Conservation (phyloP, 345 rosid genomes). For the thale cress (Arabidopsis thaliana) region DNA sequence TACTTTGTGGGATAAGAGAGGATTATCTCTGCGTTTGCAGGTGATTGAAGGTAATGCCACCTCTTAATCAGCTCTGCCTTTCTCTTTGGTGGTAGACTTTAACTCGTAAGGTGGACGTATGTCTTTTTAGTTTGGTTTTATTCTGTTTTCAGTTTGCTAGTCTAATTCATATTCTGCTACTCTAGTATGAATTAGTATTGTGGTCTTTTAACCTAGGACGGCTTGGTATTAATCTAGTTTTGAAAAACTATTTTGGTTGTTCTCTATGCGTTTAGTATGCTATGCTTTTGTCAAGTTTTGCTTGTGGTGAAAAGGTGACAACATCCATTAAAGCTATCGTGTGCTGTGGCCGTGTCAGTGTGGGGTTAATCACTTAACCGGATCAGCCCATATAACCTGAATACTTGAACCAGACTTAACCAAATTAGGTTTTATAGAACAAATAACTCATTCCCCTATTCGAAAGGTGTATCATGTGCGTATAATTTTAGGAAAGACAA, state of each 20-base stretch:
- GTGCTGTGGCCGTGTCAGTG: not conserved
- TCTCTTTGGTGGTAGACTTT: slow-evolving; percentile 21
- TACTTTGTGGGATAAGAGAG: slow-evolving; percentile 30
- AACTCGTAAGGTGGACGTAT: slow-evolving; percentile 10
- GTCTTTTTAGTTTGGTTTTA: not conserved
- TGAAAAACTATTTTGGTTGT: not conserved
- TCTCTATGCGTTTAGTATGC: not conserved
- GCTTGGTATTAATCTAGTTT: not conserved
- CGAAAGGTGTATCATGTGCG: not conserved
- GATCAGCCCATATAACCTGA: not conserved
- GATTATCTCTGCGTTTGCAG: slow-evolving; percentile 31
- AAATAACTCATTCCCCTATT: not conserved
- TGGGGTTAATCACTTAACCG: not conserved
- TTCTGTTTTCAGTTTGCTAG: not conserved
- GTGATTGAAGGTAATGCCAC: slow-evolving; percentile 23
- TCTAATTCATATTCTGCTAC: slow-evolving; percentile 8
- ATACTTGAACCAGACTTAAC: not conserved
- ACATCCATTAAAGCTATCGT: not conserved
- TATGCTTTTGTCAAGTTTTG: slow-evolving; percentile 15
- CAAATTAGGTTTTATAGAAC: not conserved
- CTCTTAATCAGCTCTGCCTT: not conserved
- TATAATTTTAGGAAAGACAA: not conserved
- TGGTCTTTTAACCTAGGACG: not conserved
- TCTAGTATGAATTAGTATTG: slow-evolving; percentile 6
- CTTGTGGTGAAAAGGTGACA: not conserved